Percentiles rank a stretch among this genome's conserved stretches.
Conservation (phyloP, 2,329 filamentous ascomycete species). For the Gyromitra esculenta region DNA sequence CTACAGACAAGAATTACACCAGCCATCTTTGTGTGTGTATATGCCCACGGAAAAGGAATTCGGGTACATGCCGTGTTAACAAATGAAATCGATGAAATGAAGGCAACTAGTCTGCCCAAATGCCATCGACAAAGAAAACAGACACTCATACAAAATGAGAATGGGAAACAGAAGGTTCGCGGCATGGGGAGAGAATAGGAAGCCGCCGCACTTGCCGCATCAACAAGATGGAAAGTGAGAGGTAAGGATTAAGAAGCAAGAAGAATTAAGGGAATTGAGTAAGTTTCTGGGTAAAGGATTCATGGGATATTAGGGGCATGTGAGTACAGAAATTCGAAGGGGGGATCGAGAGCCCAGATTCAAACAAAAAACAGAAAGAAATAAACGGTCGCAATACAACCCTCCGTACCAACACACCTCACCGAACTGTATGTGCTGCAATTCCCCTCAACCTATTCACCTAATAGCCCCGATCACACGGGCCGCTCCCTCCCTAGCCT, state of each 20-base stretch:
- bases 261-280: background rate
- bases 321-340: background rate
- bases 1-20: too few species aligned
- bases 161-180: background rate
- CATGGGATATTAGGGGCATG: background rate
- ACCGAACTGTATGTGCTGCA: background rate
- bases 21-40: background rate
- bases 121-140: background rate
- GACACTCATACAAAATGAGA: background rate
- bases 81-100: background rate
- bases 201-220: background rate
- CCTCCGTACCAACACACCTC: background rate
- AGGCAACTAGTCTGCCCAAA: background rate
- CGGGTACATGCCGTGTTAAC: background rate
- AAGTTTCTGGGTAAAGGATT: background rate
- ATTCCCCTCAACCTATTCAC: background rate
- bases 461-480: background rate
- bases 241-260: background rate
- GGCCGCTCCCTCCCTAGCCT: background rate
- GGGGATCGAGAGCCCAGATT: background rate
- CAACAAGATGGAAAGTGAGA: background rate
- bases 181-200: background rate
- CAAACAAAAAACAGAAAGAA: background rate
- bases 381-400: background rate
- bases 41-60: background rate